A percentile compares a stretch with the other conserved stretches of the same genome.
phyloP scores from a whole-genome alignment of 441 rosid genomes.

The Adansonia gregorii region DNA sequence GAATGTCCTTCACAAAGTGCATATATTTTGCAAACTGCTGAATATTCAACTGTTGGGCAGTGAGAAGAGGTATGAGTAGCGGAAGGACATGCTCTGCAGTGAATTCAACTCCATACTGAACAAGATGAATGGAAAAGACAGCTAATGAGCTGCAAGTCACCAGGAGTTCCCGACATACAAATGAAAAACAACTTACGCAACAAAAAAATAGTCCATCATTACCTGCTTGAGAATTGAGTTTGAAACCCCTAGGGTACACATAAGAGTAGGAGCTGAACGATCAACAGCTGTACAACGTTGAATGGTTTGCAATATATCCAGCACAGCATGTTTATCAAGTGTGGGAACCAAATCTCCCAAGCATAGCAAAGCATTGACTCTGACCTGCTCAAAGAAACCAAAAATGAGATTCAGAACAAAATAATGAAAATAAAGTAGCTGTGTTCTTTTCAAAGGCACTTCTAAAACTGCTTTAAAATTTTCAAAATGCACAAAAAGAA shows the following conservation, averaged over 20 bases:
- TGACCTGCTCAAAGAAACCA: slow-evolving; percentile 59
- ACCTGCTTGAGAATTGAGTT: slow-evolving; percentile 94
- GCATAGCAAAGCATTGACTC: slow-evolving; percentile 92
- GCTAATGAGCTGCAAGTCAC: slow-evolving; percentile 27
- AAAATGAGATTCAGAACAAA: slow-evolving; percentile 23
- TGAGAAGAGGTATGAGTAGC: slow-evolving; percentile 76
- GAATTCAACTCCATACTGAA: slow-evolving; percentile 84
- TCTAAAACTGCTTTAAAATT: slow-evolving; percentile 3
- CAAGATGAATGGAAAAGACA: slow-evolving; percentile 27
- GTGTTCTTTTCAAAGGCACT: background rate
- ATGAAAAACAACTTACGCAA: slow-evolving; percentile 21
- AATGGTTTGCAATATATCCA: slow-evolving; percentile 81
- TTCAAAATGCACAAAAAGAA: background rate
- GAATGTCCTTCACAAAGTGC: slow-evolving; percentile 84
- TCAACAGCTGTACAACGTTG: slow-evolving; percentile 96
- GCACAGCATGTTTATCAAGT: slow-evolving; percentile 76
- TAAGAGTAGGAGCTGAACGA: slow-evolving; percentile 91
- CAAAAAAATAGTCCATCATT: slow-evolving; percentile 13
- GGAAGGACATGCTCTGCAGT: slow-evolving; percentile 83
- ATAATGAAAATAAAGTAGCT: slow-evolving; percentile 13
- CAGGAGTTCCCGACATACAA: slow-evolving; percentile 1
- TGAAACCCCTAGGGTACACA: slow-evolving; percentile 92
- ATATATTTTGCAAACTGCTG: slow-evolving; percentile 93
- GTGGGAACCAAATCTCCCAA: slow-evolving; percentile 72
- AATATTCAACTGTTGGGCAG: slow-evolving; percentile 80